A percentile compares a stretch with the other conserved stretches of the same genome.
Conservation (phyloP, 2,329 filamentous ascomycete species). For the Calonectria hongkongensis region DNA sequence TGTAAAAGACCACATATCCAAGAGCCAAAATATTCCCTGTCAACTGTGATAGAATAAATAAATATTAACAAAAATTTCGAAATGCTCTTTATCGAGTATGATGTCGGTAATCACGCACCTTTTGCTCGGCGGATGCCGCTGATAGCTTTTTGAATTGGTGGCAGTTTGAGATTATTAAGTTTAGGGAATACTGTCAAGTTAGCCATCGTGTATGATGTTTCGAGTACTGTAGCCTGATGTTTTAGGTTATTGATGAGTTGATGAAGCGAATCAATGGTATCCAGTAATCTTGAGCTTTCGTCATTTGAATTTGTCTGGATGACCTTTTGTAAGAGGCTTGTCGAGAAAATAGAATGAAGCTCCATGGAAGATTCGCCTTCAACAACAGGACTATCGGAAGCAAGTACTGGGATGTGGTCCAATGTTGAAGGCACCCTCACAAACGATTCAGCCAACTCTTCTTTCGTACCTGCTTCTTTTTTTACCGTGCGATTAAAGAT, state of each 20-base stretch:
- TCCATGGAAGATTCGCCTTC: conserved; percentile 67
- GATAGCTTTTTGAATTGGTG: conserved; percentile 49
- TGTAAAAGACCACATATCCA: conserved; percentile 57
- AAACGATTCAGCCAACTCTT: background rate
- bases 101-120: conserved; percentile 33
- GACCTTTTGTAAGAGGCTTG: conserved; percentile 63
- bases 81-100: too few relatives aligned
- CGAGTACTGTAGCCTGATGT: conserved; percentile 46
- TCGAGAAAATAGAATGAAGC: conserved; percentile 67
- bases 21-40: background rate
- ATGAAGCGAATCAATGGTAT: conserved; percentile 59
- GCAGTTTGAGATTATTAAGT: conserved; percentile 43
- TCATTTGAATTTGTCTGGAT: conserved; percentile 53
- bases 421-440: background rate
- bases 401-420: conserved; percentile 34
- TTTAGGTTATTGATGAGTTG: conserved; percentile 51
- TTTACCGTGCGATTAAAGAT: conserved; percentile 38
- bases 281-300: conserved; percentile 56
- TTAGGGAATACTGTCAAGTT: conserved; percentile 39
- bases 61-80: background rate
- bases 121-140: conserved; percentile 43
- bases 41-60: background rate
- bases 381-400: conserved; percentile 56
- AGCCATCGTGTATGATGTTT: conserved; percentile 51
- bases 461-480: background rate